Conservation (phyloP, 441 rosid species). For the Adansonia rubrostipa region DNA sequence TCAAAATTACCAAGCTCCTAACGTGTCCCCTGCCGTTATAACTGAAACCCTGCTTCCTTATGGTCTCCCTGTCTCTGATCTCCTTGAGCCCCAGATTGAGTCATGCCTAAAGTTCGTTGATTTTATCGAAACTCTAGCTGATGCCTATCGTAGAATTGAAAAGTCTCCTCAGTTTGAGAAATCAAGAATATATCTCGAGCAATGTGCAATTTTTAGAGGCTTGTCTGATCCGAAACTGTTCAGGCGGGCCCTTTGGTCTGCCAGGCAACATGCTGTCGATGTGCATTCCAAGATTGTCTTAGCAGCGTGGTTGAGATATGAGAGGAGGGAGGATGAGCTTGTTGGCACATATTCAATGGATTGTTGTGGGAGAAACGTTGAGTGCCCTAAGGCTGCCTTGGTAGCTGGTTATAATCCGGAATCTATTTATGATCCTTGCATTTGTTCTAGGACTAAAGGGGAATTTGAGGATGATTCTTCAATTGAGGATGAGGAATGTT, state of each 20-base stretch:
- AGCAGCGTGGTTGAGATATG: constrained; percentile 83
- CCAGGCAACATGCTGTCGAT: constrained; percentile 76
- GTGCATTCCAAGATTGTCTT: constrained; percentile 78
- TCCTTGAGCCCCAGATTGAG: constrained; percentile 77
- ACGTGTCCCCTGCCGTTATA: constrained; percentile 29
- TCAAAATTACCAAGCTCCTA: constrained; percentile 39
- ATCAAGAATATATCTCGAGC: constrained; percentile 60
- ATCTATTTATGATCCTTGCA: constrained; percentile 64
- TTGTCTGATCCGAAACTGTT: constrained; percentile 74
- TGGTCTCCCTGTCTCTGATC: constrained; percentile 75
- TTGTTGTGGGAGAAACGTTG: constrained; percentile 79
- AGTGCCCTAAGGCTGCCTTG: constrained; percentile 83
- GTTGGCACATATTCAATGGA: constrained; percentile 75
- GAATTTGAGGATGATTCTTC: constrained; percentile 40
- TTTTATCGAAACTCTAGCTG: constrained; percentile 70
- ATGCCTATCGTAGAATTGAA: constrained; percentile 58
- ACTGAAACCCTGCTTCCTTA: constrained; percentile 66
- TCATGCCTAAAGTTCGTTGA: constrained; percentile 71
- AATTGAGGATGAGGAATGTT: constrained; percentile 51
- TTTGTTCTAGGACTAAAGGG: constrained; percentile 48
- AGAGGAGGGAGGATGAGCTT: constrained; percentile 94
- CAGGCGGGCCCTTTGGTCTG: constrained; percentile 70
- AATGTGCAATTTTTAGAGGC: constrained; percentile 74
- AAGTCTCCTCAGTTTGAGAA: constrained; percentile 58
- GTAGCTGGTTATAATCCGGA: constrained; percentile 76